Evolutionary conservation across 768 basidiomycete genomes (phyloP).

Genomic region (Auricularia cornea): DNA sequence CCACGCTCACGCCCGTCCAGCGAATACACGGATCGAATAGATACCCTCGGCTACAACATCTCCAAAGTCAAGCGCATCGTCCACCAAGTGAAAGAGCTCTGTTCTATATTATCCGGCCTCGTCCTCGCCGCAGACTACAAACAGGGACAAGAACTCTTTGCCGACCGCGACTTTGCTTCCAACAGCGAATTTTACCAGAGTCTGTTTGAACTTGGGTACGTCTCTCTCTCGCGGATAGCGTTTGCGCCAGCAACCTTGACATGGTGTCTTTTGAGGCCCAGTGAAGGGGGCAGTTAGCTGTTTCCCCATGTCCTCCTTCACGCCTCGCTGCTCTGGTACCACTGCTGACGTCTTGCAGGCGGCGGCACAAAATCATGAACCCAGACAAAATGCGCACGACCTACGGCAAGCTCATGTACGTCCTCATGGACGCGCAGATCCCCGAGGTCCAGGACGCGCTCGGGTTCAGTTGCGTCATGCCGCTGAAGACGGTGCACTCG

Average conservation of each 20-base stretch:
- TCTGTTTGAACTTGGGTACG: slow-evolving; percentile 65
- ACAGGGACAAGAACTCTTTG: slow-evolving; percentile 78
- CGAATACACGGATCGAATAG: slow-evolving; percentile 87
- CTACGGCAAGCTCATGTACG: slow-evolving; percentile 21
- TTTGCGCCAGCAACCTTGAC: too few species aligned
- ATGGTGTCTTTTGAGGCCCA: too few species aligned
- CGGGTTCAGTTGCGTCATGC: slow-evolving; percentile 66
- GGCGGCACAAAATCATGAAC: slow-evolving; percentile 87
- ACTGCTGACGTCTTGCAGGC: slow-evolving; percentile 8
- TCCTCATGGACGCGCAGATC: slow-evolving; percentile 64
- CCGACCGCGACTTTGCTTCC: slow-evolving; percentile 69
- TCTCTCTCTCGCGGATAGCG: not conserved
- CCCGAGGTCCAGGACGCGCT: slow-evolving; percentile 73
- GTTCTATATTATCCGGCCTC: slow-evolving; percentile 79
- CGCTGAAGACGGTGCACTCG: slow-evolving; percentile 67
- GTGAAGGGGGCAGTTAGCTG: too few species aligned
- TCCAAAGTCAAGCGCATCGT: slow-evolving; percentile 86
- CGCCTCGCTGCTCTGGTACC: too few species aligned
- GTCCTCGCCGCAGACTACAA: slow-evolving; percentile 81
- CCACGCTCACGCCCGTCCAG: slow-evolving; percentile 23
- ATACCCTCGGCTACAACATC: slow-evolving; percentile 67
- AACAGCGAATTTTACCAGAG: slow-evolving; percentile 75
- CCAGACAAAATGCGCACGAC: slow-evolving; percentile 87
- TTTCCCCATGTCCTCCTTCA: too few species aligned
- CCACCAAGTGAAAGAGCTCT: slow-evolving; percentile 77